Evolutionary conservation across 352 stramenopile genomes (phyloP), one percentile per base, ranked within the genome.

Genomic region (Globisporangium spiculum): DNA sequence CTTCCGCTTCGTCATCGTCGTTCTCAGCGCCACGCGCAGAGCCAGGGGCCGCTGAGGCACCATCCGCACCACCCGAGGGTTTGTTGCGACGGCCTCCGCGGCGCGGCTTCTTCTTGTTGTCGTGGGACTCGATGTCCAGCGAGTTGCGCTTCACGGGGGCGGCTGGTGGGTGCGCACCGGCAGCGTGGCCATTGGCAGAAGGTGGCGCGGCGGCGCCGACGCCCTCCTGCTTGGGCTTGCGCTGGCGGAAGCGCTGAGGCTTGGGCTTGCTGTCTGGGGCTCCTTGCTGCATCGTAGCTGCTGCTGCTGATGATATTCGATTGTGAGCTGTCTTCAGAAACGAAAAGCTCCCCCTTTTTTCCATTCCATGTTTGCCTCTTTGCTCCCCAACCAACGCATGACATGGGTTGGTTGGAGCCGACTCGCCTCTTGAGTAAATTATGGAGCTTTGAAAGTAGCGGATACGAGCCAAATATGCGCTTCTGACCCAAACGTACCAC

Each of bases 31-130:
- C 36, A 18, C 26, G 22, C 16, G 34, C n/a, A n/a, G 55, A 9
- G 20, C 55, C 24, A 18, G 27, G 27, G 12, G 26, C 1, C 14
- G 54, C 54, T 34, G 32, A 20, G 30, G n/a, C 38, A 4, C 57
- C 57, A 7, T 63, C 57, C n/a, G 57, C 36, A 14, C 58, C 58
- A 3, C 36, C 58, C 36, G 60, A 32, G 22, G 59, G 24, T 22
- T 66, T 66, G 27, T 46, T 66, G 27, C 60, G 60, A 27, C 60
- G 60, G 30, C 60, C 60, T 14, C 60, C 60, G 27, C 60, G 60
- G 10, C 48, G 46, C 9, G 60, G 44, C 48, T 66, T 66, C 60
- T 66, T 66, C 30, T 66, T 66, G 58, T 63, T 63, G 36, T 63
- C 58, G 58, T 54, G 32, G 10, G 41, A 53, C 58, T 63, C 60